Base-by-base conservation (phyloP, 2,329 filamentous ascomycete genomes). In the Sporothrix brasiliensis region DNA sequence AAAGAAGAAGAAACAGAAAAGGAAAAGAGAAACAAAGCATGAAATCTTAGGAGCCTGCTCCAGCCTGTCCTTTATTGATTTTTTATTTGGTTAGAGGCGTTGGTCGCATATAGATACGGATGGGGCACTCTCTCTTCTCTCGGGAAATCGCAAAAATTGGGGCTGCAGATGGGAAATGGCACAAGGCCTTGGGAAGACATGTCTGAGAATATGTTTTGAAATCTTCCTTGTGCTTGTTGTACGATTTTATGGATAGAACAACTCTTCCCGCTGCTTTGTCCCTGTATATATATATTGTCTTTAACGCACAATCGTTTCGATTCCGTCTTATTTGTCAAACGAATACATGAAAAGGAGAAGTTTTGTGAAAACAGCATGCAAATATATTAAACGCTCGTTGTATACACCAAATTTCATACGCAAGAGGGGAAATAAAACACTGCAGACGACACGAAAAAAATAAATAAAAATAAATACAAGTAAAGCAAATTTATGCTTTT, bases 71-170 rank as follows among this genome's bases (percentile, higher is more conserved):
- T 14, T n/a, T 50, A 14, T 49, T 21, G 13, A 52, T 30, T 34
- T 49, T 14, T 34, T 54, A 21, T 21, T 47, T 63, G 60, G 60
- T 52, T 52, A 21, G 58, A 70, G 68, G 68, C 68, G 68, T 69
- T 65, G 68, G 49, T 54, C 65, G 60, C 53, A 56, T 49, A 69
- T 58, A 56, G 21, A 44, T 21, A 27, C 54, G 44, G 44, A 69
- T n/a, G n/a, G 34, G 58, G 58, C 60, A 65, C 58, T 49, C 60
- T 67, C 61, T 54, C 52, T 30, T 30, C 14, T 34, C 61, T 54
- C 41, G 52, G 41, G 19, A 39, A 44, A 41, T 2, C 47, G 49
- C 7, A 16, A 39, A 47, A 47, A 0, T 44, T 24, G 21, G 58
- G 39, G 11, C 24, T 47, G n/a, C 39, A 53, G 54, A 24, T 34